Evolutionary conservation across 768 basidiomycete genomes (phyloP).

Genomic region (Suillus luteus): DNA sequence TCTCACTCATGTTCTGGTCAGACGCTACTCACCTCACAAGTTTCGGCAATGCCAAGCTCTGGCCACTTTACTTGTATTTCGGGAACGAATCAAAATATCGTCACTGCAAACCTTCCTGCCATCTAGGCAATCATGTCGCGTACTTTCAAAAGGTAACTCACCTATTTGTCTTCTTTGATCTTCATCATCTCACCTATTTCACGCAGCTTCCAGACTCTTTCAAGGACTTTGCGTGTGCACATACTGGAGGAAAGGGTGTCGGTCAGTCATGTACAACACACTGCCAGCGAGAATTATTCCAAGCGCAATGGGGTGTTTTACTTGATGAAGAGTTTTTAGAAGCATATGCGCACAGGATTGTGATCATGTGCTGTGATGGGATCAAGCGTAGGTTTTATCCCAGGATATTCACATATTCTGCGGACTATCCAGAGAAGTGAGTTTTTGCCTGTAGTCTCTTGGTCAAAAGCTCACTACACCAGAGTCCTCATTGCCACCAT

Average conservation of each 20-base stretch:
- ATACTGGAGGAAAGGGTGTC: neutral
- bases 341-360: no score
- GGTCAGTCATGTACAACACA: slow-evolving; percentile 13
- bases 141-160: slow-evolving; percentile 14
- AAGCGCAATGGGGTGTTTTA: slow-evolving; percentile 9
- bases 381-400: no score
- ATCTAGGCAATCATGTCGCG: slow-evolving; percentile 15
- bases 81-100: slow-evolving; percentile 28
- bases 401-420: no score
- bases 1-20: slow-evolving; percentile 22
- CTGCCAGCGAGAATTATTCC: slow-evolving; percentile 20
- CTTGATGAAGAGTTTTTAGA: no score
- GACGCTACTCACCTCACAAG: slow-evolving; percentile 28
- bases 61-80: slow-evolving; percentile 27
- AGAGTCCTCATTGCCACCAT: slow-evolving; percentile 27
- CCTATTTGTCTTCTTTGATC: neutral
- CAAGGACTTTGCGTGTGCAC: slow-evolving; percentile 8
- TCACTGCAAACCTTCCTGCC: slow-evolving; percentile 17
- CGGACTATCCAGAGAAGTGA: slow-evolving; percentile 29
- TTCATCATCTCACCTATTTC: neutral
- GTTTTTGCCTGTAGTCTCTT: slow-evolving; percentile 1
- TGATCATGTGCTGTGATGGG: no score
- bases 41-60: slow-evolving; percentile 31
- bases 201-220: slow-evolving; percentile 18
- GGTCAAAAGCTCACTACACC: neutral